These are phyloP conservation scores for Aspergillus aculeatus DNA, from an alignment of 2,329 filamentous ascomycete species.

Conservation along the genomic window DNA sequence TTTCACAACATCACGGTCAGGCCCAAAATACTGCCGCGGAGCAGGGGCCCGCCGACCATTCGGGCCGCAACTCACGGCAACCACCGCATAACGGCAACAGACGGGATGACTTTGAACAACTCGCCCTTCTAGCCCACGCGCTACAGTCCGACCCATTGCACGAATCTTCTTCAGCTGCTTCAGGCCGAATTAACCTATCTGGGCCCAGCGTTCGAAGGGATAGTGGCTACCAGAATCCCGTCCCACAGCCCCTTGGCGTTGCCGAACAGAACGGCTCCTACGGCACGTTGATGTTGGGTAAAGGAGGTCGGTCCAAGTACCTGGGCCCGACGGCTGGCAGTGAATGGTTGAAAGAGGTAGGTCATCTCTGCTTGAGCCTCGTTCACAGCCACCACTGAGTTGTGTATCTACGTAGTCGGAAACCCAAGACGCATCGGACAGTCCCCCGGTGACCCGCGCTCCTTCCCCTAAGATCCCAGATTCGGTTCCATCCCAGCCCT, in stretches of 20 bases:
- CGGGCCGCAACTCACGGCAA: not conserved
- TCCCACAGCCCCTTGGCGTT: not conserved
- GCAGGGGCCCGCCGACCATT: not conserved
- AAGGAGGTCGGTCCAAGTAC: slow-evolving; percentile 4
- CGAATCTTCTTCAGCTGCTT: not conserved
- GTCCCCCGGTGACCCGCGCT: slow-evolving; percentile 2
- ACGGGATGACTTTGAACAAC: slow-evolving; percentile 4
- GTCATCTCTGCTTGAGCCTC: not conserved
- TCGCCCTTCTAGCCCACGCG: not conserved
- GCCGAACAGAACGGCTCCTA: slow-evolving; percentile 1
- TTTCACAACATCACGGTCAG: not conserved
- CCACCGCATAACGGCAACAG: not conserved
- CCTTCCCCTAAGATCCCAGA: slow-evolving; percentile 1
- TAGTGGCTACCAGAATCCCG: not conserved
- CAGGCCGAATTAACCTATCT: not conserved
- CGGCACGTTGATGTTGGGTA: slow-evolving; percentile 5
- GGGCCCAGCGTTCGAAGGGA: not conserved
- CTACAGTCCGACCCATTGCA: slow-evolving; percentile 1
- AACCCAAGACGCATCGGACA: slow-evolving; percentile 1
- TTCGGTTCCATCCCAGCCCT: not conserved
- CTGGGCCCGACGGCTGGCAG: slow-evolving; percentile 1
- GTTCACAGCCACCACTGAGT: not conserved
- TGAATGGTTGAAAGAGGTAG: slow-evolving; percentile 4
- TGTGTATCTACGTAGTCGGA: not conserved
- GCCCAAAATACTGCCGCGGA: not conserved